Conservation (phyloP, 176 grass and related monocot species). For the Saccharum officinarum region DNA sequence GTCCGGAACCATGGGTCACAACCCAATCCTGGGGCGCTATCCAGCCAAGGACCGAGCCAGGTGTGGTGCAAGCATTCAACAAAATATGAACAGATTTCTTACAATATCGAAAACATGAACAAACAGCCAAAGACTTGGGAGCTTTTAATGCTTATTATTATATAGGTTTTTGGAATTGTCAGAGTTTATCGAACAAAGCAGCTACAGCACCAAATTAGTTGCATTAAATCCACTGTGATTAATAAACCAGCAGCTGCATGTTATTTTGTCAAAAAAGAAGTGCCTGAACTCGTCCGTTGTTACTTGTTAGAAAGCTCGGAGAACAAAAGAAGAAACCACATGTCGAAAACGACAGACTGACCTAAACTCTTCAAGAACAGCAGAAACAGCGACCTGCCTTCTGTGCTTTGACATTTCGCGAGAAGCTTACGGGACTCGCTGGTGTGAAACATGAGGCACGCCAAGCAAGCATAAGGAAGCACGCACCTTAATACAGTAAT, state of each 20-base stretch:
- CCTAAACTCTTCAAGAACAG: neutral
- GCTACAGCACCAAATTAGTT: neutral
- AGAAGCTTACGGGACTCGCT: neutral
- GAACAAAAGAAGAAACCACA: neutral
- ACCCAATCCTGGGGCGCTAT: too few species aligned
- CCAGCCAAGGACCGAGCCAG: too few species aligned
- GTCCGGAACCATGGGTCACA: too few species aligned
- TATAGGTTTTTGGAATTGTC: neutral
- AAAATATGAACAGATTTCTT: neutral
- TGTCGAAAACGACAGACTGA: neutral
- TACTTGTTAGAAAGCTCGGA: neutral
- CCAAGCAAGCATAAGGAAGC: neutral
- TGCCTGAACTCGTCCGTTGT: neutral
- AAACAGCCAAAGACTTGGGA: neutral
- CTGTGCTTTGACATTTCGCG: neutral
- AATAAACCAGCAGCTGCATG: neutral
- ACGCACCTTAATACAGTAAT: neutral
- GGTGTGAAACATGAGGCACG: slow-evolving; percentile 1
- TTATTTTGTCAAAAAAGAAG: neutral
- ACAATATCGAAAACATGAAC: neutral
- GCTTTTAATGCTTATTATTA: neutral
- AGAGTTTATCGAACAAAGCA: too few species aligned
- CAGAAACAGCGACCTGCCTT: neutral
- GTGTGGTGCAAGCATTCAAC: too few species aligned
- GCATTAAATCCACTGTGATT: neutral